Evolutionary conservation across 345 rosid species (phyloP), one percentile per base, ranked within the genome.

Genomic region (Camelina neglecta): DNA sequence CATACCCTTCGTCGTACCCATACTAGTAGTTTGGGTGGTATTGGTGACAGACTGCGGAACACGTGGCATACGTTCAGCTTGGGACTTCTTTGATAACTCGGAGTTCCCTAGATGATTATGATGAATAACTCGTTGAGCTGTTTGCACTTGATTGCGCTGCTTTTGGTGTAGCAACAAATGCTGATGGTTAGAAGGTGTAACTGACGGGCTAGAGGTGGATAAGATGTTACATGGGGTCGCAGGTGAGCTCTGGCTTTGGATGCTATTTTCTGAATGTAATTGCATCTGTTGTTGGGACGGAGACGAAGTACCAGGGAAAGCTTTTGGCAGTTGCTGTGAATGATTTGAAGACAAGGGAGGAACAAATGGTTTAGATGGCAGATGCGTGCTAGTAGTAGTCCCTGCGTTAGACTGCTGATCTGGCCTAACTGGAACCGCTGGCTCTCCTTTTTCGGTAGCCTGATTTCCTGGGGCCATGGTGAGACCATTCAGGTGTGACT

Each of bases 401-500:
- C 89, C 93, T 24, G 95, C 77, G 75, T 80, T 84, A 62, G 86
- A 79, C 67, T 89, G 87, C 80, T 81, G 89, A 71, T 87, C 91
- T 73, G 88, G 93, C 74, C 83, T 84, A 82, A 85, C 73, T 67
- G 85, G 83, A 83, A 83, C 80, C 65, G 79, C 79, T 44, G 81
- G 81, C 76, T 86, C 89, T 73, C 93, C 96, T 77, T 96, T 91
- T 75, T 89, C 96, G 3, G 79, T 82, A 78, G 83, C 76, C 82
- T 83, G 86, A 85, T 78, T 90, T 75, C 86, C 88, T 57, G 86
- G 76, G 77, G 87, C 50, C 70, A 73, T 21, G 51, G 85, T 59
- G 65, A 86, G 82, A 65, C 96, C 97, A 85, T 93, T 96, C 59
- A 80, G 72, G 75, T 81, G 92, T 77, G 95, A 75, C 82, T 88